phyloP scores from a whole-genome alignment of 192 early-diverging fungal species.

The Coemansia sp. region DNA sequence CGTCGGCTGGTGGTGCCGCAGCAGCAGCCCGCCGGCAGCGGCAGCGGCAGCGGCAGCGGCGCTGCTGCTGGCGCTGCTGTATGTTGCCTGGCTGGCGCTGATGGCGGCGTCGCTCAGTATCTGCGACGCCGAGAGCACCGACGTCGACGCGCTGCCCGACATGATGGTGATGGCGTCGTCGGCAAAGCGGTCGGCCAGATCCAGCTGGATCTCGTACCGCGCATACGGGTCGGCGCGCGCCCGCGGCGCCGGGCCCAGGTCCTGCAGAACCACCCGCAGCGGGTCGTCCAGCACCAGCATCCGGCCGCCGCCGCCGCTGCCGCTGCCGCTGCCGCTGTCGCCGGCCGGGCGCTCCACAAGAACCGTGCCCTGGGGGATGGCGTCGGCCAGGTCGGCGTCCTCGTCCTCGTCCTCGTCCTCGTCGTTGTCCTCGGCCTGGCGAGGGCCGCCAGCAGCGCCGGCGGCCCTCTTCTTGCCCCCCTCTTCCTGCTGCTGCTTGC shows the following conservation, averaged over 20 bases:
- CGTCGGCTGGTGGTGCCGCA: slow-evolving; percentile 45
- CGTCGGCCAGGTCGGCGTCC: slow-evolving; percentile 45
- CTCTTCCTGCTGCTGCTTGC: slow-evolving; percentile 40
- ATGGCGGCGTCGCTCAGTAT: slow-evolving; percentile 54
- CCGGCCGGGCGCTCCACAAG: slow-evolving; percentile 45
- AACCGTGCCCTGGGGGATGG: slow-evolving; percentile 54
- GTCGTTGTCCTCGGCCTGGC: neutral
- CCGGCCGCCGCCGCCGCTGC: slow-evolving; percentile 23
- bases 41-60: too few relatives aligned
- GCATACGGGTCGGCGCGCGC: slow-evolving; percentile 47
- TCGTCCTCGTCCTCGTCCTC: slow-evolving; percentile 50
- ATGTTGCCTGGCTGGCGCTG: slow-evolving; percentile 48
- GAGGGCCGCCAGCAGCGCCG: neutral
- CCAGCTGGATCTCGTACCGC: slow-evolving; percentile 52
- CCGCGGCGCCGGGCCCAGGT: slow-evolving; percentile 62
- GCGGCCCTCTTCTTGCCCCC: too few relatives aligned
- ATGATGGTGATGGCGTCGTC: slow-evolving; percentile 55
- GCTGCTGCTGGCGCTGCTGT: slow-evolving; percentile 50
- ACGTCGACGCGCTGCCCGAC: slow-evolving; percentile 53
- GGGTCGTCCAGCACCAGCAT: slow-evolving; percentile 60
- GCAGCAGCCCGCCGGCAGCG: too few relatives aligned
- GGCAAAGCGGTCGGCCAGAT: slow-evolving; percentile 61
- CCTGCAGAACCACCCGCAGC: slow-evolving; percentile 63
- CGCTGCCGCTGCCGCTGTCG: too few relatives aligned
- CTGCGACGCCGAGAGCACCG: slow-evolving; percentile 52